Conservation (phyloP, 2,329 filamentous ascomycete genomes). For the Dothistroma pini region DNA sequence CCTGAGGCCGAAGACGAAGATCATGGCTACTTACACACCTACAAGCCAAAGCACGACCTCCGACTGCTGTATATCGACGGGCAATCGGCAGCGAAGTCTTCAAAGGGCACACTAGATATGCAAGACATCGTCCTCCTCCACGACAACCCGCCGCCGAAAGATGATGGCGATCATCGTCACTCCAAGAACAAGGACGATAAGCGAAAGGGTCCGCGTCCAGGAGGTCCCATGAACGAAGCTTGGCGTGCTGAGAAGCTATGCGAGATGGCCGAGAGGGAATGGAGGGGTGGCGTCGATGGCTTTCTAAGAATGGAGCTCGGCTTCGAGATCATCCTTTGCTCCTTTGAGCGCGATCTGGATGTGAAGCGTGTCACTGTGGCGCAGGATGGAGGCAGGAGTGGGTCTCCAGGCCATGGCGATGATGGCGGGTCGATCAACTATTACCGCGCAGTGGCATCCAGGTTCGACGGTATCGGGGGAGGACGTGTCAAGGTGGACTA, state of each 20-base stretch:
- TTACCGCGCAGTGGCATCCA: conserved; percentile 39
- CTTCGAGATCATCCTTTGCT: conserved; percentile 67
- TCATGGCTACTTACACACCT: conserved; percentile 63
- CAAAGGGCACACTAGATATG: conserved; percentile 63
- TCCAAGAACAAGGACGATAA: conserved; percentile 3
- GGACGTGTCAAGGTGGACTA: conserved; percentile 46
- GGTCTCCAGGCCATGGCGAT: conserved; percentile 14
- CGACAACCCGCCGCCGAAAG: conserved; percentile 21
- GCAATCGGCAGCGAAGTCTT: conserved; percentile 63
- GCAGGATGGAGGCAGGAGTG: conserved; percentile 7
- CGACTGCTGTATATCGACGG: conserved; percentile 67
- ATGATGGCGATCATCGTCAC: not conserved
- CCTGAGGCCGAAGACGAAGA: conserved; percentile 4
- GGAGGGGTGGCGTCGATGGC: conserved; percentile 56
- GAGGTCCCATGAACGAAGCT: conserved; percentile 43
- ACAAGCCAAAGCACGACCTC: conserved; percentile 55
- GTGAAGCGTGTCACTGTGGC: conserved; percentile 34
- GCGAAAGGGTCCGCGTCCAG: conserved; percentile 2
- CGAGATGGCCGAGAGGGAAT: conserved; percentile 48
- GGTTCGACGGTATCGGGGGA: conserved; percentile 46
- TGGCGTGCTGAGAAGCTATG: conserved; percentile 57
- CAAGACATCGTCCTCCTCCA: conserved; percentile 61
- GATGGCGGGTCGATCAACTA: conserved; percentile 30
- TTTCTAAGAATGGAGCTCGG: conserved; percentile 66
- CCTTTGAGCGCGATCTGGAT: conserved; percentile 50